Evolutionary conservation across 768 basidiomycete genomes (phyloP).

Genomic region (Favolaschia claudopus): DNA sequence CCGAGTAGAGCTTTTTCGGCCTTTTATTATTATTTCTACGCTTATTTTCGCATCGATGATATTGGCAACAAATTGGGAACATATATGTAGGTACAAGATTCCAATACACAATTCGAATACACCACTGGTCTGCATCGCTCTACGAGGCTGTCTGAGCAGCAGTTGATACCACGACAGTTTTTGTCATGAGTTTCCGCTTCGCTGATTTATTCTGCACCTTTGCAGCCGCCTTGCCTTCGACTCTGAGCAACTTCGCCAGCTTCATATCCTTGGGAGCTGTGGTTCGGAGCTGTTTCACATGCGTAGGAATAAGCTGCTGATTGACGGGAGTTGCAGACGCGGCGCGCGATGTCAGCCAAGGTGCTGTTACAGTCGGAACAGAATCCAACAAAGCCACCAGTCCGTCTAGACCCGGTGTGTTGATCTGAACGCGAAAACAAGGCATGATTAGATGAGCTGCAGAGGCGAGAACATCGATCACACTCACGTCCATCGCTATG

Average conservation of each 20-base stretch:
- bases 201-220: conserved; percentile 43
- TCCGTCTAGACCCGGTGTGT: conserved; percentile 45
- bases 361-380: conserved; percentile 64
- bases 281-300: conserved; percentile 83
- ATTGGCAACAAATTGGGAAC: not conserved
- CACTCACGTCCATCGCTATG: conserved; percentile 71
- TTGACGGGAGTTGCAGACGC: conserved; percentile 20
- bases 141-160: not conserved
- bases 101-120: too few species aligned
- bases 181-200: conserved; percentile 12
- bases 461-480: not conserved
- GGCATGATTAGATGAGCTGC: too few species aligned
- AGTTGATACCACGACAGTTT: not conserved
- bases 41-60: not conserved
- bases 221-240: conserved; percentile 55
- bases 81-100: not conserved
- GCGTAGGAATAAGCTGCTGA: conserved; percentile 64
- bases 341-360: conserved; percentile 62
- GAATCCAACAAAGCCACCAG: conserved; percentile 51
- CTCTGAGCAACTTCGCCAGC: conserved; percentile 65
- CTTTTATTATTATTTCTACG: not conserved
- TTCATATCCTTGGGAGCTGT: conserved; percentile 84
- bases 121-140: too few species aligned
- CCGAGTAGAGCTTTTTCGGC: too few species aligned
- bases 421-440: too few species aligned